Conservation (phyloP, 1,284 basidiomycete genomes). For the Boletus mariae region DNA sequence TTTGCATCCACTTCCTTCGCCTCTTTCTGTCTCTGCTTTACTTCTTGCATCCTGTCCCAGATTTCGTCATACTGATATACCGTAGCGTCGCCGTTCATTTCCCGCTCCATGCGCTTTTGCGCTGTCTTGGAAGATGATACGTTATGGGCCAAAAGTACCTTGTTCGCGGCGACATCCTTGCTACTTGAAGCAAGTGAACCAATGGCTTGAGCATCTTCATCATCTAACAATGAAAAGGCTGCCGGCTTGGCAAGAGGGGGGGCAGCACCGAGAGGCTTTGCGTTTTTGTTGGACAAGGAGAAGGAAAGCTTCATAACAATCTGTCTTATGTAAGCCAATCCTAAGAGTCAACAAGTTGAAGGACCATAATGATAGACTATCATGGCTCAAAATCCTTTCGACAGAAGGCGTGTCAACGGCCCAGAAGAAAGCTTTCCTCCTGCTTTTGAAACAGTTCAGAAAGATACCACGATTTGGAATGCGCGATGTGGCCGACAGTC, state of each 20-base stretch:
- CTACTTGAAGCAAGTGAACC: slow-evolving; percentile 41
- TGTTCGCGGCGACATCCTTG: slow-evolving; percentile 43
- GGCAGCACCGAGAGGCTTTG: slow-evolving; percentile 46
- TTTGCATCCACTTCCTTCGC: slow-evolving; percentile 69
- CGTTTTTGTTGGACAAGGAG: slow-evolving; percentile 60
- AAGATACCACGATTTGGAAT: slow-evolving; percentile 14
- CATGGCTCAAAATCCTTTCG: slow-evolving; percentile 60
- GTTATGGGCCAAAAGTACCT: slow-evolving; percentile 55
- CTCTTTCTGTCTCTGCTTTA: slow-evolving; percentile 71
- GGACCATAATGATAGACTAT: background rate
- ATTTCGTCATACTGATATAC: slow-evolving; percentile 97
- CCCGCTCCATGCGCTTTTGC: slow-evolving; percentile 69
- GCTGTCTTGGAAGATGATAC: slow-evolving; percentile 54
- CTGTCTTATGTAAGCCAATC: slow-evolving; percentile 19
- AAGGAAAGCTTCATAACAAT: slow-evolving; percentile 75
- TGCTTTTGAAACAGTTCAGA: slow-evolving; percentile 48
- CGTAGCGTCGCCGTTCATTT: slow-evolving; percentile 75
- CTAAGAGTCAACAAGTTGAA: background rate
- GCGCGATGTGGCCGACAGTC: slow-evolving; percentile 39
- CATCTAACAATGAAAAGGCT: slow-evolving; percentile 58
- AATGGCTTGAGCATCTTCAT: slow-evolving; percentile 57
- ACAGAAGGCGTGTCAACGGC: slow-evolving; percentile 84
- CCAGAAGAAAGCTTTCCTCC: slow-evolving; percentile 79
- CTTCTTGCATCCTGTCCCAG: slow-evolving; percentile 93
- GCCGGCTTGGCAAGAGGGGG: slow-evolving; percentile 59